Conservation (phyloP, 352 stramenopile species). For the Phytophthora melonis region DNA sequence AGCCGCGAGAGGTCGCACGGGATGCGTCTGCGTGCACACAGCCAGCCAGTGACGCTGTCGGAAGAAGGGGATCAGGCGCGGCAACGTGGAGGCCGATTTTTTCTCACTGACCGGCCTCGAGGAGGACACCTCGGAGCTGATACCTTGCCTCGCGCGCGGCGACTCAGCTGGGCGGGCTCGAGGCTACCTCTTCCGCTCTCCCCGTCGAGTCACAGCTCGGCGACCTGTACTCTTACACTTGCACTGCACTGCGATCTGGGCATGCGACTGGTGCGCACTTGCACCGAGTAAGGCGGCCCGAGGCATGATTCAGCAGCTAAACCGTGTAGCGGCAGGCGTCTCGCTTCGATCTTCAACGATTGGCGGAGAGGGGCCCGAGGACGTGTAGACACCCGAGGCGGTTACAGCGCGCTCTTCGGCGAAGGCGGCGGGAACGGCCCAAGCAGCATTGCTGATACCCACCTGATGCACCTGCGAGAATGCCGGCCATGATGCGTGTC, state of each 20-base stretch:
- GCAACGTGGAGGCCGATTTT: background rate
- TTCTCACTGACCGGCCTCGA: background rate
- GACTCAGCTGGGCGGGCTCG: no score
- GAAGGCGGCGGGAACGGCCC: conserved; percentile 6
- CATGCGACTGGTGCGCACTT: conserved; percentile 19
- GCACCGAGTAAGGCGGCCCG: background rate
- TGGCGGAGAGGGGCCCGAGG: conserved; percentile 18
- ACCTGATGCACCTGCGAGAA: background rate
- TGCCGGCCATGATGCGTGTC: no score
- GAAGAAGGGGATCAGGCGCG: no score
- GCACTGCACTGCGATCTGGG: conserved; percentile 5
- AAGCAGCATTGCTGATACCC: conserved; percentile 7
- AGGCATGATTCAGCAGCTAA: conserved; percentile 11
- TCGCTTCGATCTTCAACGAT: conserved; percentile 29
- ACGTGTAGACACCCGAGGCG: conserved; percentile 15
- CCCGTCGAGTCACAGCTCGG: background rate
- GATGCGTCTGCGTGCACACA: background rate
- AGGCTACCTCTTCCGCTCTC: background rate
- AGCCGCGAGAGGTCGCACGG: conserved; percentile 3
- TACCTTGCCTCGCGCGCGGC: background rate
- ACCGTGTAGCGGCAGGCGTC: conserved; percentile 2
- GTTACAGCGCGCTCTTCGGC: conserved; percentile 11
- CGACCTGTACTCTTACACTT: no score
- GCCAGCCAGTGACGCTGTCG: background rate
- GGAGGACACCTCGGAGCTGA: background rate